Evolutionary conservation across 2,329 filamentous ascomycete genomes (phyloP).

Genomic region (Colletotrichum tabaci): DNA sequence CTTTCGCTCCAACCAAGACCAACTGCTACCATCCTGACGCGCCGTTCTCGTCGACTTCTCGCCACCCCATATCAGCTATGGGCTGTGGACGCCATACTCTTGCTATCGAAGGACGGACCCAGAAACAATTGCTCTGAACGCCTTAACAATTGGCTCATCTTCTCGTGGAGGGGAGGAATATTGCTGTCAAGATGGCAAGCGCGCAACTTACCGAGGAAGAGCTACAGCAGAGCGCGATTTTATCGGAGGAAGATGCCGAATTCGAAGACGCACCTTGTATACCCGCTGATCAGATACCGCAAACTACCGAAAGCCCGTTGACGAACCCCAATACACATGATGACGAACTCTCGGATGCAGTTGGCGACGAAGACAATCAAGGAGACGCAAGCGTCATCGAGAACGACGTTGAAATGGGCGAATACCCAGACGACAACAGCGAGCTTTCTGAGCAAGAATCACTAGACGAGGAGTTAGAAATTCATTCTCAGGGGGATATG

Average conservation of each 20-base stretch:
- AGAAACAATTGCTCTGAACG: conserved; percentile 4
- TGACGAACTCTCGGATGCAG: conserved; percentile 27
- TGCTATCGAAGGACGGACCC: conserved; percentile 11
- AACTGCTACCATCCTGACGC: conserved; percentile 3
- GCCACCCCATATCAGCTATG: conserved; percentile 16
- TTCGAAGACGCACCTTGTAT: conserved; percentile 56
- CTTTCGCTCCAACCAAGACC: not conserved
- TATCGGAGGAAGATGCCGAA: conserved; percentile 63
- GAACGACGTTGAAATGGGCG: conserved; percentile 57
- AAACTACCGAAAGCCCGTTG: conserved; percentile 38
- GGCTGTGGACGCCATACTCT: conserved; percentile 12
- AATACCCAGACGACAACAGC: conserved; percentile 32
- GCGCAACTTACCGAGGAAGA: conserved; percentile 71
- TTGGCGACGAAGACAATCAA: conserved; percentile 44
- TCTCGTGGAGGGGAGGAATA: not conserved
- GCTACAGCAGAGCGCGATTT: conserved; percentile 68
- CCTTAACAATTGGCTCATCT: not conserved
- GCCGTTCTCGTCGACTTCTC: not conserved
- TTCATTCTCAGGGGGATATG: conserved; percentile 55
- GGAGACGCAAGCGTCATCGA: conserved; percentile 45
- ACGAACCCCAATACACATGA: conserved; percentile 22
- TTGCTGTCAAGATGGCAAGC: conserved; percentile 58
- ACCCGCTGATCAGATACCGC: conserved; percentile 44
- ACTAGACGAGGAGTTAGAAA: conserved; percentile 57
- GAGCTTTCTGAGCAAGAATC: conserved; percentile 58